Evolutionary conservation across 768 basidiomycete species (phyloP), one percentile per base, ranked within the genome.

Genomic region (Rhodotorula toruloides): DNA sequence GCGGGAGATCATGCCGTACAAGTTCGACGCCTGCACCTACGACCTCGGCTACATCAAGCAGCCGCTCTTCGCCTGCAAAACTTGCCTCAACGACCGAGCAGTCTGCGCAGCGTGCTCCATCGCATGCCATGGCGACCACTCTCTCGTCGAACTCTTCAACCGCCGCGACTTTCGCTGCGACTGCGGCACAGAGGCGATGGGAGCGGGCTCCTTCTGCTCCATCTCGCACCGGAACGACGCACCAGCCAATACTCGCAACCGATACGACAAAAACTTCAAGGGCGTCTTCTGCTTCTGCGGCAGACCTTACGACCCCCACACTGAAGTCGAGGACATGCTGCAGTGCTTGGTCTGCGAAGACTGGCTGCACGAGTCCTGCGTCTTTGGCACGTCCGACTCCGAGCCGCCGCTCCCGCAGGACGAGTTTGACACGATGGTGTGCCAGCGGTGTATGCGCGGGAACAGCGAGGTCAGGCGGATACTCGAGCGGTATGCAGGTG

Each of bases 111-210:
- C 55, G 14, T 74, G 73, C 50, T 66, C 63, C 22, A 52, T 74
- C 40, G 61, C 71, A 13, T 74, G 73, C 34, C 73, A 74, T 44
- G 61, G 52, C 9, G 70, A 72, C 3, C 72, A 72, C 56, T 68
- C 74, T 8, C 71, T 76, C 31, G 68, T 74, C 39, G 75, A 76
- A 56, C 72, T 76, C 34, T 76, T 76, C 69, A 62, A 59, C 21
- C 68, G 74, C 29, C 65, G 75, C 11, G 42, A 64, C 58, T 76
- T 74, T 54, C 63, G 63, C 5, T 76, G 75, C 57, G 75, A 76
- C 55, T 76, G 75, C 58, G 69, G 69, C 1, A 74, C 72, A 12
- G 37, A 63, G 14, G 44, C 50, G 11, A 63, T 74, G 53, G 72
- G 64, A 14, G 65, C 43, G 14, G 63, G 63, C 22, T 50, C 39